Evolutionary conservation across 129 eudicot species (phyloP).

Genomic region (Apium graveolens): DNA sequence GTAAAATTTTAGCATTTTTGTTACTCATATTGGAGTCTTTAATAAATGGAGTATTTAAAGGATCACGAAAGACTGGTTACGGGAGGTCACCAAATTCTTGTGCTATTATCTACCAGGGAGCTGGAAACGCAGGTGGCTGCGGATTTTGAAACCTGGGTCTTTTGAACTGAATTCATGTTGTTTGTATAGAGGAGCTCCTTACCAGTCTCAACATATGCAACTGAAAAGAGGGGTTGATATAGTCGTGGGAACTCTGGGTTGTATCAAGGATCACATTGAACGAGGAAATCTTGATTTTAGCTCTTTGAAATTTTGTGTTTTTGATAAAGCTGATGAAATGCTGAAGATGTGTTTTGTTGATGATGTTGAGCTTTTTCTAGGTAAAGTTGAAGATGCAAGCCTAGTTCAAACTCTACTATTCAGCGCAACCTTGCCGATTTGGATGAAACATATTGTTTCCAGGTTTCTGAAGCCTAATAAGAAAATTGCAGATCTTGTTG

Average conservation of each 20-base stretch:
- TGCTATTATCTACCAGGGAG: constrained; percentile 87
- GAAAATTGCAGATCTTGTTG: constrained; percentile 59
- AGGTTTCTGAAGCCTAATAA: constrained; percentile 63
- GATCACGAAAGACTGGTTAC: constrained; percentile 60
- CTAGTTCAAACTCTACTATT: constrained; percentile 97
- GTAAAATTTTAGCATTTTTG: constrained; percentile 86
- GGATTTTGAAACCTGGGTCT: constrained; percentile 67
- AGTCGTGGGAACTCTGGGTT: constrained; percentile 88
- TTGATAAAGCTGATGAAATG: constrained; percentile 99
- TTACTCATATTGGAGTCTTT: constrained; percentile 80
- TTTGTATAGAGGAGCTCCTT: constrained; percentile 78
- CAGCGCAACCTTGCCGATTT: constrained; percentile 83
- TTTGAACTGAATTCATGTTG: constrained; percentile 65
- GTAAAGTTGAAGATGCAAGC: constrained; percentile 85
- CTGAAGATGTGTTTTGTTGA: constrained; percentile 93
- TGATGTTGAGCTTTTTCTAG: constrained; percentile 87
- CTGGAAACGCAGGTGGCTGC: constrained; percentile 76
- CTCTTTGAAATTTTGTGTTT: constrained; percentile 73
- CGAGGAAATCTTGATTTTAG: constrained; percentile 76
- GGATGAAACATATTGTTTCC: constrained; percentile 91
- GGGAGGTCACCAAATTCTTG: constrained; percentile 83
- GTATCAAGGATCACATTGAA: constrained; percentile 88
- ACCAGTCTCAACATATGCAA: constrained; percentile 44
- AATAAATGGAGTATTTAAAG: constrained; percentile 56
- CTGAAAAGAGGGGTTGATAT: constrained; percentile 89